phyloP scores from a whole-genome alignment of 2,329 filamentous ascomycete species.

The Penicillium sp. region DNA sequence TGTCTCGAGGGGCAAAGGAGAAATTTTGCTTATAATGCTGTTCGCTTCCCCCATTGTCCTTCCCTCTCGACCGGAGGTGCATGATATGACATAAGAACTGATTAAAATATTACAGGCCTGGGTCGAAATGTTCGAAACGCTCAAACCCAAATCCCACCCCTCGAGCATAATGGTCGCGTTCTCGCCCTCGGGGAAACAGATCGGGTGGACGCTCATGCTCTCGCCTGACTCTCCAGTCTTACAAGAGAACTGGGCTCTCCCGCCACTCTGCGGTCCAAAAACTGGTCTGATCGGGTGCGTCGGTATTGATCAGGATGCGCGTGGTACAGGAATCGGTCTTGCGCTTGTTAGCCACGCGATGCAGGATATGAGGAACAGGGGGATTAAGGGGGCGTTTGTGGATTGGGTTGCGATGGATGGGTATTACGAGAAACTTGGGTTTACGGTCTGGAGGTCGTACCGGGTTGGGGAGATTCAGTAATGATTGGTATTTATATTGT shows the following conservation, averaged over 20 bases:
- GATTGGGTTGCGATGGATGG: slow-evolving; percentile 51
- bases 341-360: slow-evolving; percentile 51
- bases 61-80: too few relatives aligned
- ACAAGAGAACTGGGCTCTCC: slow-evolving; percentile 46
- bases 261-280: slow-evolving; percentile 44
- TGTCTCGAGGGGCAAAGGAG: slow-evolving; percentile 46
- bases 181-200: slow-evolving; percentile 42
- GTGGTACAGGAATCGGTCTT: slow-evolving; percentile 48
- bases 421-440: slow-evolving; percentile 53
- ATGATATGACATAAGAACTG: not conserved
- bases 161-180: slow-evolving; percentile 50
- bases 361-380: slow-evolving; percentile 49
- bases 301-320: slow-evolving; percentile 45
- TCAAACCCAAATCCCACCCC: slow-evolving; percentile 43
- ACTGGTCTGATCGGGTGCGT: slow-evolving; percentile 53
- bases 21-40: slow-evolving; percentile 45
- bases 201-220: slow-evolving; percentile 54
- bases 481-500: not conserved
- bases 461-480: slow-evolving; percentile 33
- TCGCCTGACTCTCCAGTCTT: slow-evolving; percentile 37
- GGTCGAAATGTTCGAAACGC: slow-evolving; percentile 45
- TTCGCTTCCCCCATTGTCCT: slow-evolving; percentile 23
- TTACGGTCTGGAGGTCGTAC: slow-evolving; percentile 48
- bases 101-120: slow-evolving; percentile 38
- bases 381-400: slow-evolving; percentile 50